phyloP scores from a whole-genome alignment of 208 protist species.

The Leishmania tropica region DNA sequence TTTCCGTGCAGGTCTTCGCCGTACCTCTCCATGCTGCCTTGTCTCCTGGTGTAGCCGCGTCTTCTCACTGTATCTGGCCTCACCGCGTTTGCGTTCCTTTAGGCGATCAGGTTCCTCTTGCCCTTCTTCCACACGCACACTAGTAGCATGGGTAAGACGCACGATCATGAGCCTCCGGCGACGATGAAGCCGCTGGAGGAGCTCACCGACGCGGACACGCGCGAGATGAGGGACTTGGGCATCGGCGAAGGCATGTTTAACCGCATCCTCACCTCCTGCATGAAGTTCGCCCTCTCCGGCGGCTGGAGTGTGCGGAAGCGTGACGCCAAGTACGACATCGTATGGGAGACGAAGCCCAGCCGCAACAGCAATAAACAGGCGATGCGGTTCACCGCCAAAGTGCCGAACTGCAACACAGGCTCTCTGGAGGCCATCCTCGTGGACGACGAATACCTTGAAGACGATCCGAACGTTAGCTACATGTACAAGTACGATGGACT shows the following conservation, averaged over 20 bases:
- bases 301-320: constrained; percentile 23
- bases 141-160: constrained; percentile 14
- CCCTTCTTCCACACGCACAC: background rate
- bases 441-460: constrained; percentile 32
- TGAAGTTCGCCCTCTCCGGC: constrained; percentile 9
- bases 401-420: constrained; percentile 40
- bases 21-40: background rate
- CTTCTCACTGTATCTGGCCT: background rate
- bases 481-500: constrained; percentile 40
- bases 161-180: constrained; percentile 1
- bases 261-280: constrained; percentile 14
- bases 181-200: constrained; percentile 19
- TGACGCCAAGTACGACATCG: constrained; percentile 15
- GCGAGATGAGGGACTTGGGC: constrained; percentile 20
- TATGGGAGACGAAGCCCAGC: constrained; percentile 27
- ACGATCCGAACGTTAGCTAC: constrained; percentile 36
- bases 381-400: constrained; percentile 32
- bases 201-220: constrained; percentile 28
- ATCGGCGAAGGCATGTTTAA: constrained; percentile 29
- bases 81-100: background rate
- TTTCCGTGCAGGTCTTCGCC: too few relatives aligned
- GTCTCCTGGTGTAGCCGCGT: background rate
- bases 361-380: constrained; percentile 29
- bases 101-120: background rate
- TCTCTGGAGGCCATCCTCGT: constrained; percentile 37